These are phyloP conservation scores for Cladochytrium tenue DNA, from an alignment of 371 early-diverging fungal genomes.

Conservation along the genomic window DNA sequence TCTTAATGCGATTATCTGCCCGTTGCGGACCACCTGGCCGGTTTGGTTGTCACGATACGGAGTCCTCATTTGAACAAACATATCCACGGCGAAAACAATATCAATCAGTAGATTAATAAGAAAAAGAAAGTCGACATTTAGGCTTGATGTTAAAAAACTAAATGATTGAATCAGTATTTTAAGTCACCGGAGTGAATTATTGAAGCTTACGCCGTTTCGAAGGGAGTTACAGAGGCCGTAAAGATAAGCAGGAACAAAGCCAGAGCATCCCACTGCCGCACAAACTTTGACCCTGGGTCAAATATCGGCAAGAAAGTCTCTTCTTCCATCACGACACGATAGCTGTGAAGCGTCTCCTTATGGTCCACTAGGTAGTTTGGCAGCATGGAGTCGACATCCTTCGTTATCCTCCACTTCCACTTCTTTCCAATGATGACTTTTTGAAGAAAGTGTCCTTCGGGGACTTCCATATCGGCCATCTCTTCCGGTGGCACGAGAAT, in stretches of 20 bases:
- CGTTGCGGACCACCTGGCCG: constrained; percentile 39
- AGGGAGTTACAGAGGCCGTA: constrained; percentile 49
- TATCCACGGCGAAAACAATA: constrained; percentile 47
- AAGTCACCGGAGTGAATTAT: too few relatives aligned
- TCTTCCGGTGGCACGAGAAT: constrained; percentile 46
- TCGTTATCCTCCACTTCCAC: constrained; percentile 38
- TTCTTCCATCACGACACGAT: constrained; percentile 26
- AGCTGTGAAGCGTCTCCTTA: constrained; percentile 21
- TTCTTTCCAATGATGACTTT: constrained; percentile 37
- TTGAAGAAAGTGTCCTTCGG: constrained; percentile 39
- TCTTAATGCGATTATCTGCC: constrained; percentile 23
- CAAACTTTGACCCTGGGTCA: constrained; percentile 35
- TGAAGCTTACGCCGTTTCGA: constrained; percentile 46
- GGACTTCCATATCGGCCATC: constrained; percentile 41
- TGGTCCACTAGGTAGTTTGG: constrained; percentile 44
- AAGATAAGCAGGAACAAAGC: constrained; percentile 41
- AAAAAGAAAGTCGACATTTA: constrained; percentile 32
- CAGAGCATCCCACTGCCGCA: constrained; percentile 47
- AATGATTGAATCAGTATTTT: too few relatives aligned
- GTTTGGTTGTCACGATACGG: constrained; percentile 44
- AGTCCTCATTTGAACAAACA: constrained; percentile 47
- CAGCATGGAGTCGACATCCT: constrained; percentile 27
- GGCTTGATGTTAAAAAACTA: constrained; percentile 15
- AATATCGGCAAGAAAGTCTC: constrained; percentile 30
- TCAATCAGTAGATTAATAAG: constrained; percentile 43